Conservation (phyloP, 306 rosid genomes). For the Ceratonia siliqua region DNA sequence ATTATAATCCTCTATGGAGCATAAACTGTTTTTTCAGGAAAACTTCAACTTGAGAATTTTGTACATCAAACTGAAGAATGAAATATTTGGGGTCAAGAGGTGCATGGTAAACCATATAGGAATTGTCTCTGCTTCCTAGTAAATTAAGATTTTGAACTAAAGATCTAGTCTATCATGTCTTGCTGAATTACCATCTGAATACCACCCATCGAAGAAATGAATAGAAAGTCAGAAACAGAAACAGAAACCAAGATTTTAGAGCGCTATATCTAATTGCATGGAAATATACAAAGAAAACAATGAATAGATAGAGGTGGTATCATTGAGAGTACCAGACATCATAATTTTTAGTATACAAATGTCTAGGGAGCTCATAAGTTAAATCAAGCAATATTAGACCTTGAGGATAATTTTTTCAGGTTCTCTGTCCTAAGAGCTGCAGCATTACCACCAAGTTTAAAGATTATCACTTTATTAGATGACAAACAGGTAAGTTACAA, state of each 20-base stretch:
- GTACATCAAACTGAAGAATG: conserved; percentile 3
- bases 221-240: conserved; percentile 25
- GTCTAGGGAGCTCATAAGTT: background rate
- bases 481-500: conserved; percentile 18
- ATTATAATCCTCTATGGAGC: background rate
- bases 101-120: background rate
- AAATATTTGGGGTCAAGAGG: background rate
- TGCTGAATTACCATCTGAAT: background rate
- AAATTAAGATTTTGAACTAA: background rate
- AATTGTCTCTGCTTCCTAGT: background rate
- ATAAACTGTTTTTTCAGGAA: background rate
- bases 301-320: background rate
- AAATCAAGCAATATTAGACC: conserved; percentile 14
- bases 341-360: background rate
- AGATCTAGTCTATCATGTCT: background rate
- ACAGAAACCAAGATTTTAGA: background rate
- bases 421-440: conserved; percentile 9
- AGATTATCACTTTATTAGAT: background rate
- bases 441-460: conserved; percentile 19
- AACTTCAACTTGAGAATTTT: background rate
- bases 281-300: background rate
- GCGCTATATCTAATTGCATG: background rate
- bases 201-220: conserved; percentile 16
- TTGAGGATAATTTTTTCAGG: background rate
- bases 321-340: background rate